Base-by-base conservation (phyloP, 805 yeast genomes). In the Sugiyamaella americana region DNA sequence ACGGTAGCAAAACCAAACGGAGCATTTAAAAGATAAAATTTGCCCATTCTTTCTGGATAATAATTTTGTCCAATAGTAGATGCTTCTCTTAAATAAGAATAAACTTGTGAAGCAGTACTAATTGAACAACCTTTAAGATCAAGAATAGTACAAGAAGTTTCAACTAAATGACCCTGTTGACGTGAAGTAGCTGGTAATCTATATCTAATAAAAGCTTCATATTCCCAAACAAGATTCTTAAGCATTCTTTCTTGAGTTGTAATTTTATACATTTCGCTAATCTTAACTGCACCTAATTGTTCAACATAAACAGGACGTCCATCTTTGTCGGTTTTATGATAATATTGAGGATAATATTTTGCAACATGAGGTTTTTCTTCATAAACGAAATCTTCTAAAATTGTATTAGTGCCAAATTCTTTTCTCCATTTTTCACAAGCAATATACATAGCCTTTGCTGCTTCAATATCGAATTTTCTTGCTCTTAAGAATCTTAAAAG, bases 41-140 rank as follows among this genome's bases (percentile, higher is more conserved):
- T 88, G 62, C 98, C 98, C 98, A 93, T 93, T 69, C 98, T 84
- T 74, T 93, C 98, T 13, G 98, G 98, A 66, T 93, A 93, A 70
- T 86, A 91, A 71, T 93, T 87, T 73, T 93, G 98, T 50, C 98
- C 96, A 59, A 93, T 87, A 60, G 77, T 72, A 11, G 96, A 86
- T 6, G 98, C 96, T 68, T 89, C 97, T 64, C 82, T 81, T 46
- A 93, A 95, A 67, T 88, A 93, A 10, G 82, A 73, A 54, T 87
- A 73, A 37, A 93, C 98, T 63, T 83, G 87, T 53, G 82, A 80
- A 21, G 95, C 95, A 41, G 93, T 70, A 20, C 84, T 72, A 50
- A 93, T 73, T 21, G 96, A 86, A 48, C 91, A 88, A 29, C 97
- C 97, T 71, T 93, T 93, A 64, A 93, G 75, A 64, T 93, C 98